Evolutionary conservation across 495 filamentous ascomycete genomes (phyloP).

Genomic region (Hypoxylon crocopeplum): DNA sequence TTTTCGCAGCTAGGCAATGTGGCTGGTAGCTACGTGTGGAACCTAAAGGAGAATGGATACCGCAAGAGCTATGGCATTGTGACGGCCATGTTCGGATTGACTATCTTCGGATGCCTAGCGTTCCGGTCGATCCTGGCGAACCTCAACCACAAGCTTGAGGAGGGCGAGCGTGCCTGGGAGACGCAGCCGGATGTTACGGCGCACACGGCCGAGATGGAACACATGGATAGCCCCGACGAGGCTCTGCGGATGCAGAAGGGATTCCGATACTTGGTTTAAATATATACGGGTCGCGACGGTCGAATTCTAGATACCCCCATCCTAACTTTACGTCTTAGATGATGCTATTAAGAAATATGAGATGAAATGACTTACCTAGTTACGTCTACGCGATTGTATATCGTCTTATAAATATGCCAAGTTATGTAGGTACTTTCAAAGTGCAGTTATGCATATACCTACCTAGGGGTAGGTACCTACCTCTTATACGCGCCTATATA

Average conservation of each 20-base stretch:
- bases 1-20: conserved; percentile 75
- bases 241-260: conserved; percentile 34
- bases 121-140: conserved; percentile 67
- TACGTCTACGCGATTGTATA: too few relatives aligned
- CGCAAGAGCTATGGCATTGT: conserved; percentile 56
- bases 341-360: too few relatives aligned
- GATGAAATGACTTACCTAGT: too few relatives aligned
- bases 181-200: conserved; percentile 31
- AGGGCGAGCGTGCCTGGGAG: conserved; percentile 42
- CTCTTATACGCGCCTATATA: too few relatives aligned
- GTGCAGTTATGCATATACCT: too few relatives aligned
- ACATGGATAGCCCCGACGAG: conserved; percentile 29
- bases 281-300: not conserved
- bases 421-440: too few relatives aligned
- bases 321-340: too few relatives aligned
- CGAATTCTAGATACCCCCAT: conserved; percentile 21
- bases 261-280: conserved; percentile 37
- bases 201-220: conserved; percentile 29
- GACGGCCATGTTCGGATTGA: conserved; percentile 70
- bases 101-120: conserved; percentile 48
- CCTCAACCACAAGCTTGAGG: conserved; percentile 73
- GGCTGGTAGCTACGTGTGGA: conserved; percentile 79
- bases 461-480: too few relatives aligned
- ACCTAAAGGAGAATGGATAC: conserved; percentile 48
- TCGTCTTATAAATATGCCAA: too few relatives aligned